Conservation (phyloP, 306 rosid species). For the Ceratonia siliqua region DNA sequence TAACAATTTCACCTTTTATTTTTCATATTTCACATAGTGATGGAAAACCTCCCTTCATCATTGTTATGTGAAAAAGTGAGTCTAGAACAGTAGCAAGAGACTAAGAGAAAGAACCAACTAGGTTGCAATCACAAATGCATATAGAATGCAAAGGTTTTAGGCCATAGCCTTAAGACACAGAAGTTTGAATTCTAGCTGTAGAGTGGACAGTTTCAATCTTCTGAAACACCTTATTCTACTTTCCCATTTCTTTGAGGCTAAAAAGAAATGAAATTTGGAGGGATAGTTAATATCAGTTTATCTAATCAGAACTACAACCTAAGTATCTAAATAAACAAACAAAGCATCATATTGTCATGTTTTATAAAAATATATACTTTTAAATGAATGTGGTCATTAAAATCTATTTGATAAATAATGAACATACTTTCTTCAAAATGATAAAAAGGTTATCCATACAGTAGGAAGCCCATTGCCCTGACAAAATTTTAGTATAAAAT, state of each 20-base stretch:
- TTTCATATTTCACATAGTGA: neutral
- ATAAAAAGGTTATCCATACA: neutral
- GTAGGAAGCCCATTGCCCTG: neutral
- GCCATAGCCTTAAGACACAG: neutral
- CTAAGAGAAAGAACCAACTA: neutral
- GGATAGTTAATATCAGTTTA: neutral
- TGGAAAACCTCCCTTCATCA: conserved; percentile 9
- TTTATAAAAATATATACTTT: neutral
- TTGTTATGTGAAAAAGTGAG: neutral
- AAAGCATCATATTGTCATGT: neutral
- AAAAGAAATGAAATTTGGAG: neutral
- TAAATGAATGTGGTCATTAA: neutral
- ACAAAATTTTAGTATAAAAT: conserved; percentile 12
- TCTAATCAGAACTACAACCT: neutral
- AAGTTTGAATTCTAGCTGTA: conserved; percentile 4
- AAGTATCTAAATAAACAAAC: neutral
- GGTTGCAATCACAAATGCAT: neutral
- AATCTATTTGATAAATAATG: conserved; percentile 8
- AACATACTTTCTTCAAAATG: neutral
- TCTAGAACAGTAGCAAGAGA: neutral
- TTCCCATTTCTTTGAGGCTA: conserved; percentile 13
- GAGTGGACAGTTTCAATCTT: neutral
- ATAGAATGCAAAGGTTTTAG: neutral
- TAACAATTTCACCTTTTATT: conserved; percentile 28
- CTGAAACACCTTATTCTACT: neutral